Evolutionary conservation across 2,329 filamentous ascomycete species (phyloP), one percentile per base, ranked within the genome.

Genomic region (Juglanconis oblonga): DNA sequence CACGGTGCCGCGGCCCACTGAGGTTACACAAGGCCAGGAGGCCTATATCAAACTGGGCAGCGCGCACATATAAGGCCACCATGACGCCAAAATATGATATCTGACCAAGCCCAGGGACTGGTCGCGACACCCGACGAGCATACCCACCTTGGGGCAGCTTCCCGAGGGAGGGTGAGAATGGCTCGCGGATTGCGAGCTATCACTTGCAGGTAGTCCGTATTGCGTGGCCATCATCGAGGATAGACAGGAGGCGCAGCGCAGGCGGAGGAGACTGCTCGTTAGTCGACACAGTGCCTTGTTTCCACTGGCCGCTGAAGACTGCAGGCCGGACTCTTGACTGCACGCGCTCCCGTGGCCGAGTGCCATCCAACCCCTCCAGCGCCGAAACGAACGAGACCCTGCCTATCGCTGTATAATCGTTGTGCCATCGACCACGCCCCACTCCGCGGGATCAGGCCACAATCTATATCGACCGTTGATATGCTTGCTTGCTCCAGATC

Each of bases 31-130:
- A 33, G 45, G 48, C 29, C 24, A 48, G 35, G n/a, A 47, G 40
- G n/a, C 29, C 48, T 52, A 49, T 56, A 53, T 48, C 32, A 32
- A 50, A n/a, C 57, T 57, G 24, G 52, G 48, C 48, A 53, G 29
- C 38, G 50, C 48, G 59, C 56, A 56, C 55, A 62, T 49, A 52
- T 51, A 59, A 52, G 52, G 32, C 32, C 49, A 48, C 50, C 52
- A 50, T 52, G 40, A 51, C 32, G 13, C 57, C 35, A 50, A 38
- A 60, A 60, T 60, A 47, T 60, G 61, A 62, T 60, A 57, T 55
- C 51, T 62, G 57, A 62, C 45, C 50, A 47, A 48, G 42, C 33
- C 38, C 51, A 52, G 51, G 31, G 38, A 53, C 54, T 53, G 42
- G 61, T 57, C 40, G 53, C 57, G 38, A 31, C 49, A 48, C 45